A percentile compares a stretch with the other conserved stretches of the same genome.
Evolutionary conservation across 2,329 filamentous ascomycete species (phyloP).

Genomic region (Blastomyces silverae): DNA sequence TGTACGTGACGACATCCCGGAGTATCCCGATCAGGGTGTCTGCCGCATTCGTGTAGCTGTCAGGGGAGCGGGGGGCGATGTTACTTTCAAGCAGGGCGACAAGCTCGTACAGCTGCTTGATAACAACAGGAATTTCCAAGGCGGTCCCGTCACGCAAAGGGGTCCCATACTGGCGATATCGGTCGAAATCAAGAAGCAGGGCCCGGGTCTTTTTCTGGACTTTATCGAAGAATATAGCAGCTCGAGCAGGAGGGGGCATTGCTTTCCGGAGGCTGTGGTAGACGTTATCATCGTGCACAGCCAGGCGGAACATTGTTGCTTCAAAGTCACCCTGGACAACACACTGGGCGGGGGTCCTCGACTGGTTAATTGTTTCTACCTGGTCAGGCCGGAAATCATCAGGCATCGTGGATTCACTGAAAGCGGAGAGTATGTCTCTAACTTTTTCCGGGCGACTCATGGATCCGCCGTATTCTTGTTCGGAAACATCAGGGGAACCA

Average conservation of each 20-base stretch:
- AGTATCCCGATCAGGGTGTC: slow-evolving; percentile 36
- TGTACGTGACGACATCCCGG: slow-evolving; percentile 34
- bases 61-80: slow-evolving; percentile 30
- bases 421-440: slow-evolving; percentile 43
- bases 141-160: slow-evolving; percentile 21
- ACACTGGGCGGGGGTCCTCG: slow-evolving; percentile 37
- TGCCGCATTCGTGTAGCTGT: slow-evolving; percentile 35
- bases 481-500: slow-evolving; percentile 16
- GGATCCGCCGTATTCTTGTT: slow-evolving; percentile 21
- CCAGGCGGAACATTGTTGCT: slow-evolving; percentile 42
- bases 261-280: slow-evolving; percentile 39
- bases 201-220: slow-evolving; percentile 32
- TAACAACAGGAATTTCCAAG: slow-evolving; percentile 30
- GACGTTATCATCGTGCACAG: slow-evolving; percentile 40
- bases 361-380: slow-evolving; percentile 30
- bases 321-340: slow-evolving; percentile 42
- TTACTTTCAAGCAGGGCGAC: slow-evolving; percentile 32
- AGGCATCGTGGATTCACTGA: slow-evolving; percentile 32
- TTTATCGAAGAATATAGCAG: slow-evolving; percentile 42
- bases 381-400: slow-evolving; percentile 40
- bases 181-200: slow-evolving; percentile 36
- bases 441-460: slow-evolving; percentile 38
- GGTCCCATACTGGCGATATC: slow-evolving; percentile 34
- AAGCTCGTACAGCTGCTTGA: slow-evolving; percentile 28
- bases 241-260: slow-evolving; percentile 39